phyloP scores from a whole-genome alignment of 1,284 basidiomycete genomes.

The Volvariella surrecta region DNA sequence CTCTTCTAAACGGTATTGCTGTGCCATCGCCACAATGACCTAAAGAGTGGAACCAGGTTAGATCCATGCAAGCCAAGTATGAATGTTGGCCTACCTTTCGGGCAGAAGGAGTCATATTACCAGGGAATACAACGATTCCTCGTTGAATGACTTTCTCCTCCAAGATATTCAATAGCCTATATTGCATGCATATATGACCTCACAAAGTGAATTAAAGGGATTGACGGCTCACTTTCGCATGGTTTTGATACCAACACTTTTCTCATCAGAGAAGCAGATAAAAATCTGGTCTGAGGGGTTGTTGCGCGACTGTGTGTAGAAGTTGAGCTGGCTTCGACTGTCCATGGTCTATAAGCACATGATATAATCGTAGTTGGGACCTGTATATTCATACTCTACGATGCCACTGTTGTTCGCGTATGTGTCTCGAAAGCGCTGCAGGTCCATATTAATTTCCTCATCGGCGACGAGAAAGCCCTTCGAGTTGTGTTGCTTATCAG shows the following conservation, averaged over 20 bases:
- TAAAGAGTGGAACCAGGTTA: slow-evolving; percentile 21
- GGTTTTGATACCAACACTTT: slow-evolving; percentile 88
- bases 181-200: slow-evolving; percentile 6
- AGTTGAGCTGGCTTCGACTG: slow-evolving; percentile 83
- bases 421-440: slow-evolving; percentile 60
- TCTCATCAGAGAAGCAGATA: slow-evolving; percentile 90
- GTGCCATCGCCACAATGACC: slow-evolving; percentile 86
- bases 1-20: slow-evolving; percentile 87
- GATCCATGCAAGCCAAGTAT: slow-evolving; percentile 8
- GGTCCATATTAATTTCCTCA: slow-evolving; percentile 84
- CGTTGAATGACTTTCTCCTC: slow-evolving; percentile 86
- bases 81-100: slow-evolving; percentile 87
- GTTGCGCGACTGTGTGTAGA: slow-evolving; percentile 70
- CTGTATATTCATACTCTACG: no score
- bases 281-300: slow-evolving; percentile 82
- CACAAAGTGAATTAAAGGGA: slow-evolving; percentile 3
- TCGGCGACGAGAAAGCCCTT: slow-evolving; percentile 87
- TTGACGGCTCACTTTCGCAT: slow-evolving; percentile 81
- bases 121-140: slow-evolving; percentile 94
- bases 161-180: slow-evolving; percentile 80
- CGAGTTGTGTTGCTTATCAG: slow-evolving; percentile 16
- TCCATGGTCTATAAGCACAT: slow-evolving; percentile 6
- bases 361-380: slow-evolving; percentile 6
- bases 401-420: slow-evolving; percentile 59
- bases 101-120: slow-evolving; percentile 95